Evolutionary conservation across 2,329 filamentous ascomycete species (phyloP).

Genomic region (Neocatenulostroma microsporum): DNA sequence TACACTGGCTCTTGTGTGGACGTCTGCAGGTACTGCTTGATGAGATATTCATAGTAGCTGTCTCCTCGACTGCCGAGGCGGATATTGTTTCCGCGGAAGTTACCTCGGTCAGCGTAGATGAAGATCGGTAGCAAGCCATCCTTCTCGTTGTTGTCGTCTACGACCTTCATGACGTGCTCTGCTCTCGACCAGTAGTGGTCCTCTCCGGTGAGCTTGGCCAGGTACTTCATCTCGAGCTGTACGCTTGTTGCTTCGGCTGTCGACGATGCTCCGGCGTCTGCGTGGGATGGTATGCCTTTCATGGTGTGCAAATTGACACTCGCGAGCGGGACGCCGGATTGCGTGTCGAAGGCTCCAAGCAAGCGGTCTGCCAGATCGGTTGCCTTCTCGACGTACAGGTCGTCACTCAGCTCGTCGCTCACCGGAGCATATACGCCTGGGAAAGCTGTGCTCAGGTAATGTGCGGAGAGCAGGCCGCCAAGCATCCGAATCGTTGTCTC

Average conservation of each 20-base stretch:
- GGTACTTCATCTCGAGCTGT: constrained; percentile 94
- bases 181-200: constrained; percentile 84
- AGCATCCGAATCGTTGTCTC: constrained; percentile 98
- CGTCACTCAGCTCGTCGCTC: constrained; percentile 66
- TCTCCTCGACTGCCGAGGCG: constrained; percentile 89
- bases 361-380: constrained; percentile 85
- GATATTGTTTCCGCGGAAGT: constrained; percentile 78
- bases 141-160: constrained; percentile 70
- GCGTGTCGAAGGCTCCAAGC: constrained; percentile 77
- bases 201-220: constrained; percentile 93
- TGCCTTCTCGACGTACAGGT: constrained; percentile 92
- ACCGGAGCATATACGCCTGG: constrained; percentile 67
- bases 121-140: constrained; percentile 90
- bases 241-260: constrained; percentile 88
- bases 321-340: constrained; percentile 79
- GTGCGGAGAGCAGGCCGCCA: constrained; percentile 82
- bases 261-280: constrained; percentile 78
- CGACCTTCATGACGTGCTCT: constrained; percentile 83
- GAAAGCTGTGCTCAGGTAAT: constrained; percentile 82
- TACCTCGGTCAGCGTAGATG: constrained; percentile 68
- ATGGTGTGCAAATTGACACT: constrained; percentile 79
- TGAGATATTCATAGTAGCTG: constrained; percentile 97
- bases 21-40: constrained; percentile 97
- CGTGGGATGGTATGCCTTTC: constrained; percentile 71
- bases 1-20: constrained; percentile 79